phyloP scores from a whole-genome alignment of 495 filamentous ascomycete species.

The Podospora australis region DNA sequence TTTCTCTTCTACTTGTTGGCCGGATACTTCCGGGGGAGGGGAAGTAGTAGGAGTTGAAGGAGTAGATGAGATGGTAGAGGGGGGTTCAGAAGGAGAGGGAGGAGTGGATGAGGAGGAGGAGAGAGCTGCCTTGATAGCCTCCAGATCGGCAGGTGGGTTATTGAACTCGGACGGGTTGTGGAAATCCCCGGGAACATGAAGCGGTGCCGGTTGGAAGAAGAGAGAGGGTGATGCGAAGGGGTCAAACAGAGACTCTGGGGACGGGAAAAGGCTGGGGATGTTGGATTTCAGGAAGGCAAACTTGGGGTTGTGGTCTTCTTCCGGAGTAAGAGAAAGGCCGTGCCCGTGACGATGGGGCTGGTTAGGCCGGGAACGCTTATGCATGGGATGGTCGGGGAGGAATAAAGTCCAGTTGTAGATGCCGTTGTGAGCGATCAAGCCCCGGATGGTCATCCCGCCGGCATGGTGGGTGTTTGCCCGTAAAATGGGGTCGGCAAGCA shows the following conservation, averaged over 20 bases:
- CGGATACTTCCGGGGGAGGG: neutral
- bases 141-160: neutral
- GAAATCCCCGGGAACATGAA: constrained; percentile 35
- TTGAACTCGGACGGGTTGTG: constrained; percentile 7
- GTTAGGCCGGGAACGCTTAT: constrained; percentile 10
- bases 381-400: constrained; percentile 37
- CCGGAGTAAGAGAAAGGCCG: too few species aligned
- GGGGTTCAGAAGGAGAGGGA: too few species aligned
- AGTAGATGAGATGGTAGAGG: neutral
- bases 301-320: neutral
- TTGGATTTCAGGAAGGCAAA: constrained; percentile 25
- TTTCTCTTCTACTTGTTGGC: neutral
- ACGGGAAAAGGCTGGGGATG: constrained; percentile 30
- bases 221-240: constrained; percentile 46
- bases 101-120: too few species aligned
- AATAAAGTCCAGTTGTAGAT: constrained; percentile 51
- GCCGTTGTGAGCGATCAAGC: constrained; percentile 42
- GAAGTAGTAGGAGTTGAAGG: neutral
- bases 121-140: constrained; percentile 6
- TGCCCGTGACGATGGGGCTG: neutral
- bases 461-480: neutral
- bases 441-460: constrained; percentile 34
- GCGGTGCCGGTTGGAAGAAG: constrained; percentile 44
- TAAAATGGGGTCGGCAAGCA: neutral
- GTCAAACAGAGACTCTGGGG: constrained; percentile 42